Evolutionary conservation across 345 rosid genomes (phyloP).

Genomic region (Balakata baccata): DNA sequence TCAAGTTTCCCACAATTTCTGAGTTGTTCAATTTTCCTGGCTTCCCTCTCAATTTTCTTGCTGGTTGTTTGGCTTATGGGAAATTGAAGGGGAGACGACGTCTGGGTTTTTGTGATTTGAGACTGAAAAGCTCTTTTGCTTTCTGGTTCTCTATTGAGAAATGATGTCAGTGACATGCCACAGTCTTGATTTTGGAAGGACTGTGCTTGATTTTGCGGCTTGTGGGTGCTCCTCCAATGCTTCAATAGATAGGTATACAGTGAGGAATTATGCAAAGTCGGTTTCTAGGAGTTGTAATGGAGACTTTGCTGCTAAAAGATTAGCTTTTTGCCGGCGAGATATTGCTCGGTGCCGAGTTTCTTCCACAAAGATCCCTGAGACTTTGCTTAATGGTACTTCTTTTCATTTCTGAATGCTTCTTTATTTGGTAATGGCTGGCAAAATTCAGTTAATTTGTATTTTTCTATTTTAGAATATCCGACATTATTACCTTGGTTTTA

Average conservation of each 20-base stretch:
- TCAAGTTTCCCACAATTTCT: conserved; percentile 14
- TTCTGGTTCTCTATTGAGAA: conserved; percentile 34
- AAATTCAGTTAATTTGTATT: not conserved
- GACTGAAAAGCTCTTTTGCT: conserved; percentile 16
- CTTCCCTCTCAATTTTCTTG: not conserved
- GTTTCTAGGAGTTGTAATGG: conserved; percentile 31
- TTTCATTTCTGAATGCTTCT: conserved; percentile 7
- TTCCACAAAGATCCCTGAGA: conserved; percentile 61
- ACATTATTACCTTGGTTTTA: not conserved
- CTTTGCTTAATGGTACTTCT: conserved; percentile 49
- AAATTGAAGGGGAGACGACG: conserved; percentile 17
- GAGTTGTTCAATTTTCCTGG: not conserved
- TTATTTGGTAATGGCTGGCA: not conserved
- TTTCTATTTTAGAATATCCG: too few relatives aligned
- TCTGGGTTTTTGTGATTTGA: conserved; percentile 26
- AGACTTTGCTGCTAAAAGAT: conserved; percentile 36
- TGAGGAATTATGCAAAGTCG: conserved; percentile 31
- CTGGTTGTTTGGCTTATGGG: conserved; percentile 5
- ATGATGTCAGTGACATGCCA: conserved; percentile 72
- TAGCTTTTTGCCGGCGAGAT: conserved; percentile 50
- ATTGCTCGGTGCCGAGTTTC: conserved; percentile 42
- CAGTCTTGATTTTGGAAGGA: conserved; percentile 60
- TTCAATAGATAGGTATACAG: conserved; percentile 39
- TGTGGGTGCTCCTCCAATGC: conserved; percentile 63
- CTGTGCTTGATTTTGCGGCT: conserved; percentile 55